Evolutionary conservation across 768 basidiomycete genomes (phyloP), one percentile per base, ranked within the genome.

Genomic region (Coprinellus aureogranulatus): DNA sequence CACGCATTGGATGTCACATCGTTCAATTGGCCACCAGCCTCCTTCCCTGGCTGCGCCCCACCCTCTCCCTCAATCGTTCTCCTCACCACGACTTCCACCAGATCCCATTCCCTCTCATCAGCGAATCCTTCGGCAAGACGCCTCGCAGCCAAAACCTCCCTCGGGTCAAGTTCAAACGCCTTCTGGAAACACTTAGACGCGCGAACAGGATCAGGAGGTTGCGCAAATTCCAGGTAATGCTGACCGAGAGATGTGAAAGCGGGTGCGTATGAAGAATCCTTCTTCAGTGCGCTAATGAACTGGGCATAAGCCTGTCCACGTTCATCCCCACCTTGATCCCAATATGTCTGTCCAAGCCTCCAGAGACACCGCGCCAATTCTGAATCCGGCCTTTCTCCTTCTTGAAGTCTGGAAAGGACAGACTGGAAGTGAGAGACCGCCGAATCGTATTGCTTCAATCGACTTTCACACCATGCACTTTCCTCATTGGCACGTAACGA

Each of bases 121-220:
- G 95, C 94, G 69, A 98, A 98, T 2, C 91, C 89, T 63, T 89
- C 85, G 0, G 93, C 94, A 3, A 99, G 79, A 56, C 86, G 79
- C 53, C 82, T 79, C 0, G 96, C 97, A 1, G 97, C 94, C 22
- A 89, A 85, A 11, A 81, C 85, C 71, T 99, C 92, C 16, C 89
- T 81, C 2, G 94, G 82, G 72, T 98, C 96, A 4, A 98, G 84
- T 70, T 98, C 97, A 64, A 99, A 98, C 0, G 96, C 97, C 66
- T 96, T 98, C 65, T 98, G 94, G 71, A 96, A 98, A 68, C 96
- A 98, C 68, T 94, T 95, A 2, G 91, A 89, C 0, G 96, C 90
- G 37, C 95, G 85, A 5, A 83, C 82, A 23, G 85, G 86, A 70
- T 98, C 95, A 0, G 87, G 83, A 0, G 93, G 92, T 11, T 76